These are phyloP conservation scores for Anastatica hierochuntica DNA, from an alignment of 345 rosid genomes.

Conservation along the genomic window DNA sequence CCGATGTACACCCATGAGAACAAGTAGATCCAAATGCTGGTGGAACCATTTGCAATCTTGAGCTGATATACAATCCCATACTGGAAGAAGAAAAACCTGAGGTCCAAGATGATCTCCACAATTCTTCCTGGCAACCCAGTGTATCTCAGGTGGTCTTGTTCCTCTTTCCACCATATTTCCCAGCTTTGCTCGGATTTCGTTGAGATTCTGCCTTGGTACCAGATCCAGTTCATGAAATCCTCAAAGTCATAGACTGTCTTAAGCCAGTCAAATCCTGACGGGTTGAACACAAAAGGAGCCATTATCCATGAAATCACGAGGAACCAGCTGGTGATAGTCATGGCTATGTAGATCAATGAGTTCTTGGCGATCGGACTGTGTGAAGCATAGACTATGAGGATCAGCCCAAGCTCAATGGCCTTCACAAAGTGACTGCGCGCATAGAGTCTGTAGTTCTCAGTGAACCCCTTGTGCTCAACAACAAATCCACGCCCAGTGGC, in stretches of 20 bases:
- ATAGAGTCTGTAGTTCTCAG: conserved; percentile 72
- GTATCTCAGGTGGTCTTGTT: conserved; percentile 69
- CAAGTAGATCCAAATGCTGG: conserved; percentile 46
- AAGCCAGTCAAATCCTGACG: not conserved
- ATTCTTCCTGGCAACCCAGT: conserved; percentile 61
- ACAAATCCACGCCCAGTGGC: conserved; percentile 60
- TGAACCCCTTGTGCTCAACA: conserved; percentile 54
- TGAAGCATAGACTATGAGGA: conserved; percentile 62
- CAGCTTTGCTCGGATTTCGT: conserved; percentile 67
- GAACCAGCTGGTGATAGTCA: conserved; percentile 82
- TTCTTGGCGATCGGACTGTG: conserved; percentile 46
- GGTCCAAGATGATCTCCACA: conserved; percentile 68
- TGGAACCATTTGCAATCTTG: conserved; percentile 28
- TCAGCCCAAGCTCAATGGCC: conserved; percentile 44
- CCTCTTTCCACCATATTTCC: conserved; percentile 95
- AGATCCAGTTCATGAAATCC: conserved; percentile 69
- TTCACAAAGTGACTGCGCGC: conserved; percentile 66
- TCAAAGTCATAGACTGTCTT: conserved; percentile 42
- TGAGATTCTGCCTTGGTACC: conserved; percentile 53
- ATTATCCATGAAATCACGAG: conserved; percentile 84
- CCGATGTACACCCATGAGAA: conserved; percentile 64
- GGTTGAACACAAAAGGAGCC: conserved; percentile 73
- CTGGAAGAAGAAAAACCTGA: conserved; percentile 86
- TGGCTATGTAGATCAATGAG: conserved; percentile 55
- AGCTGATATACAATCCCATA: conserved; percentile 76